Evolutionary conservation across 106 monocot species (phyloP), one percentile per base, ranked within the genome.

Genomic region (Allium fistulosum): DNA sequence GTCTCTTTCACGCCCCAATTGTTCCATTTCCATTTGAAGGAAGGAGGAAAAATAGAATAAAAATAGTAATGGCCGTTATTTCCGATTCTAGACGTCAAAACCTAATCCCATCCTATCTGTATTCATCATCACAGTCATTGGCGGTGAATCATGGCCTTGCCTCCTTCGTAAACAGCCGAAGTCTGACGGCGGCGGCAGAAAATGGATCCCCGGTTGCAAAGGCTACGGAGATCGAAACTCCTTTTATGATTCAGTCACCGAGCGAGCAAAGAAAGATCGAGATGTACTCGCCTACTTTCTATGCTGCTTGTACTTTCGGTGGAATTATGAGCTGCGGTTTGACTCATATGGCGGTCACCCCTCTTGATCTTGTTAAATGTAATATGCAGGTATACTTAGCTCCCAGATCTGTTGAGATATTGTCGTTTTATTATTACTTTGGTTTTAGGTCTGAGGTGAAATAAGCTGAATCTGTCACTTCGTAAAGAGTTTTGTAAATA

Each of bases 261-360:
- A 66, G 74, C 58, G 66, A 67, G 59, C 65, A 57, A 6, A 22
- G 48, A 17, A 57, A 72, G 76, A 87, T 90, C 17, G 86, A 81
- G 86, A 76, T 90, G 76, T 78, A 83, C 74, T 79, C 83, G 47
- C 78, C 83, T 28, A 17, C 53, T 68, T 90, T 73, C 76, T 90
- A 90, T 75, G 83, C 79, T 17, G 81, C 86, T 50, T 83, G 86
- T 59, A 74, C 81, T 27, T 59, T 65, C 26, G 86, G 79, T 2
- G 90, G 90, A 16, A 78, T 78, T 66, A 17, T 78, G 26, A 74
- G 81, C 67, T 75, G 74, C 51, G 74, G 74, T 7, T 65, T 75
- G 65, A 75, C 74, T 57, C 74, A 75, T 51, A 67, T 37, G 59
- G 74, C 74, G 17, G 74, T 75, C 50, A 75, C 74, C 14, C 74